Base-by-base conservation (phyloP, 257 asterid species). In the Solanum etuberosum region DNA sequence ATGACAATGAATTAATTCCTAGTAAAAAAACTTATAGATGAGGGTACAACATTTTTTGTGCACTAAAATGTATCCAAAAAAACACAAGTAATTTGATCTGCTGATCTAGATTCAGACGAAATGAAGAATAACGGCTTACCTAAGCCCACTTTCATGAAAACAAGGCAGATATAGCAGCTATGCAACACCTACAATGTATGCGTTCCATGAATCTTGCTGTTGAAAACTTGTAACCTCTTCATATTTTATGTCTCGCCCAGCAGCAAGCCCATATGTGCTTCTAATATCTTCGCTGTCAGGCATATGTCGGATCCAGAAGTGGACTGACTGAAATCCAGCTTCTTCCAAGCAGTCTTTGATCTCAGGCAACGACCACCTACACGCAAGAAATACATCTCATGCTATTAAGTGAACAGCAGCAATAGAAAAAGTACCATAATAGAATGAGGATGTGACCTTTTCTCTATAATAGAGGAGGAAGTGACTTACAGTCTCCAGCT, bases 401-500 rank as follows among this genome's bases (percentile, higher is more conserved):
- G 32, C 74, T 72, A 63, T 67, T 40, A 29, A 27, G 70, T 21
- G 20, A 63, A 67, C 59, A 85, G 61, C 29, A 67, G 25, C 23
- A 35, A 72, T 16, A 18, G 40, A 21, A 18, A 40, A 43, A 35
- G 34, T 9, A 21, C 46, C 80, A 5, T 37, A n/a, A 20, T 29
- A 54, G 71, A 34, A 43, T 25, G 46, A 48, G 71, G 74, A 76
- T 32, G 35, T 68, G 38, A 54, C n/a, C 10, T 54, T 54, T 54
- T 18, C 63, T 54, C 63, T 54, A 8, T 25, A 72, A 20, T 7
- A 54, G 71, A 34, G 38, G 46, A 48, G 46, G 74, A 76, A 32
- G 35, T 68, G 43, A 90, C 98, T 97, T 95, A 97, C 99, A 97
- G 95, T 92, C 99, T 95, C 99, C 99, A 97, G 93, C 99, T 97